Base-by-base conservation (phyloP, 2,329 filamentous ascomycete genomes). In the Alternaria incomplexa region DNA sequence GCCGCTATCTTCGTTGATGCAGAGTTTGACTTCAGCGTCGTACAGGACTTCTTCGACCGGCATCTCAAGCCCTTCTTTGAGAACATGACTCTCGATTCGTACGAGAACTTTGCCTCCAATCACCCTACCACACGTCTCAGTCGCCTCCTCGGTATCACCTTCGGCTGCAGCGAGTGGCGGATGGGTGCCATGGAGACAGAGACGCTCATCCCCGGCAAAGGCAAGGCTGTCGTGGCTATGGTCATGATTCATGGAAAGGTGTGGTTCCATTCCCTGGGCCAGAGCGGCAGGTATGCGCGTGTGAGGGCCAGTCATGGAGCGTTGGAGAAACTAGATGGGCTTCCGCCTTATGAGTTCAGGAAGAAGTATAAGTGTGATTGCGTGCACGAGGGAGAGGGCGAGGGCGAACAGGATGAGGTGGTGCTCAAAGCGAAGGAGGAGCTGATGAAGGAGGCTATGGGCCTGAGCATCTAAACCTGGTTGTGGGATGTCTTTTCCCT, bases 1-100 rank as follows among this genome's bases (percentile, higher is more conserved):
- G 96, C 93, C 1, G 95, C 95, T 20, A 85, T 97, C 22, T 98
- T 98, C 76, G 91, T 99, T 11, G 96, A 99, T 79, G 91, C 92
- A 0, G 84, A 86, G 48, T 98, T 95, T 80, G 83, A 96, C 74
- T 97, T 91, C 78, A 77, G 78, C 12, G 84, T 89, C 17, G 91
- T 98, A 1, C 88, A 91, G 65, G 76, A 77, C 0, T 98, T 99
- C 81, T 97, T 97, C 79, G 80, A 88, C n/a, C 77, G 73, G 13
- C 89, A 94, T 66, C 86, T 98, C 58, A 85, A 86, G 60, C 89
- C 89, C 3, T 97, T 89, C 81, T 98, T 98, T 77, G 84, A 87
- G 55, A 91, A 97, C 78, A 97, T 98, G 89, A 83, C 85, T 4
- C 85, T 96, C 43, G 62, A 62, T 0, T 46, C 70, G 4, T 97